Base-by-base conservation (phyloP, 2,329 filamentous ascomycete species). In the Bipolaris gigantea region DNA sequence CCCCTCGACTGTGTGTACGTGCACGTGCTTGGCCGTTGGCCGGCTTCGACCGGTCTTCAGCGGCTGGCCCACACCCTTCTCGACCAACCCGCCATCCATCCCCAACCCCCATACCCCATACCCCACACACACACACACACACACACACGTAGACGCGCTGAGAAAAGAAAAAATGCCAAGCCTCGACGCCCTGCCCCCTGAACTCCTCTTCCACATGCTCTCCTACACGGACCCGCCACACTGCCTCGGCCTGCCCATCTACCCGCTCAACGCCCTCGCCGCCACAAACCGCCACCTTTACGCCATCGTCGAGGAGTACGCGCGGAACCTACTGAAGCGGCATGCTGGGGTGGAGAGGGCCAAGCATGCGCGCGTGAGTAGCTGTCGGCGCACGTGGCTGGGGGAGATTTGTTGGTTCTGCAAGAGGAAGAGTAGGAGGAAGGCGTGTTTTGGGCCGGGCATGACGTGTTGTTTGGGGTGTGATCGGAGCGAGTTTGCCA, bases 181-280 rank as follows among this genome's bases (percentile, higher is more conserved):
- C 0, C 60, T 73, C 25, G 59, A 65, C 6, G 53, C 55, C 0
- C 56, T 73, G 2, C 69, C 70, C 0, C 59, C 63, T 0, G 70
- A 72, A 39, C 57, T 72, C 8, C 59, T 72, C 19, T 69, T 68
- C 45, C 54, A 57, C 18, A 60, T 73, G 39, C 59, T 73, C 42
- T 63, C 61, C 35, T 70, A 56, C 25, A 53, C 51, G 0, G 56
- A 62, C 3, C 49, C 62, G 1, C 62, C 60, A 19, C 33, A 52
- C 25, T 47, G 54, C 16, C 53, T 32, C 1, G 45, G 47, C 3
- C 21, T 42, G 10, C 15, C 32, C 0, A 23, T 42, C 1, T 65
- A 68, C 39, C 61, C 64, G 0, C 62, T 71, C 38, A 66, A 66
- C 42, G 53, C 55, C 11, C 50, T 70, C 48, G 65, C 71, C 0